These are phyloP conservation scores for Penicillium psychrosexuale DNA, from an alignment of 2,329 filamentous ascomycete species.

Conservation along the genomic window DNA sequence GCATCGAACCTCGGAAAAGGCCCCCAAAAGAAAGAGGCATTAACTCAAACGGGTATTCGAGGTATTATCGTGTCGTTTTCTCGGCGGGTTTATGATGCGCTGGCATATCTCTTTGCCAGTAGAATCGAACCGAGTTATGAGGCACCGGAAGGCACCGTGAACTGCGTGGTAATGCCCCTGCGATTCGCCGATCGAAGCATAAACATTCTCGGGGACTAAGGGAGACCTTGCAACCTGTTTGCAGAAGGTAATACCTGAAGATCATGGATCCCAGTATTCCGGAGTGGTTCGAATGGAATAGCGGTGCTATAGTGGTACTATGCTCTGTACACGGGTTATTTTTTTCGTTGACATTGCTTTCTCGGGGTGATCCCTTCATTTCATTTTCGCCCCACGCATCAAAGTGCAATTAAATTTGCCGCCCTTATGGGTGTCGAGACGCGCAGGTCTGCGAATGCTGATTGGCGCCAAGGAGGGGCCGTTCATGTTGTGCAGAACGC, in stretches of 20 bases:
- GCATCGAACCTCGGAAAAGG: neutral
- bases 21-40: neutral
- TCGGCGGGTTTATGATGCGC: conserved; percentile 62
- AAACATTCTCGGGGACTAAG: conserved; percentile 13
- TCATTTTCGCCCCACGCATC: conserved; percentile 13
- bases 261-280: neutral
- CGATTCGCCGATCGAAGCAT: conserved; percentile 32
- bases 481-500: conserved; percentile 32
- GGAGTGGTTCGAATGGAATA: neutral
- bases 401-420: conserved; percentile 12
- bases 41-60: conserved; percentile 2
- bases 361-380: neutral
- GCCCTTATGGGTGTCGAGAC: conserved; percentile 20
- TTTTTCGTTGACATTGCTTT: neutral
- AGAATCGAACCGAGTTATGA: conserved; percentile 22
- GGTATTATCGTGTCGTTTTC: neutral
- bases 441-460: conserved; percentile 21
- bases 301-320: neutral
- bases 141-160: conserved; percentile 7
- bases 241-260: neutral
- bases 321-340: neutral
- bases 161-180: conserved; percentile 14
- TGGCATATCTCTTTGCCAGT: conserved; percentile 86
- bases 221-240: neutral
- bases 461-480: conserved; percentile 23